Percentiles rank a stretch among this genome's conserved stretches.
phyloP scores from a whole-genome alignment of 352 stramenopile species.

The Globisporangium paroecandrum region DNA sequence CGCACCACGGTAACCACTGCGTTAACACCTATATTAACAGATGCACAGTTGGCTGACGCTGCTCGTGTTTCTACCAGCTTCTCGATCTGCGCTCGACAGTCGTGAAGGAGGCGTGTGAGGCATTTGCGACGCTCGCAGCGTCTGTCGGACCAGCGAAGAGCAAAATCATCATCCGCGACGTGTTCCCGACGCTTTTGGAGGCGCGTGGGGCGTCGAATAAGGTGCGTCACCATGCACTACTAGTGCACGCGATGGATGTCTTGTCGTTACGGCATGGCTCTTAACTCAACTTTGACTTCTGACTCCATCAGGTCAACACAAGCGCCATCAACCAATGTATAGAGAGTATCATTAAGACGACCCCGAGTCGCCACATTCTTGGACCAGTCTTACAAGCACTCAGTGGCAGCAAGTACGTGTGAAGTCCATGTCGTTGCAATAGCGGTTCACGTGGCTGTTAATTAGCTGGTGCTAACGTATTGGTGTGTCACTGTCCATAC shows the following conservation, averaged over 20 bases:
- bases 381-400: constrained; percentile 41
- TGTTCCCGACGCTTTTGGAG: constrained; percentile 61
- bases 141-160: constrained; percentile 34
- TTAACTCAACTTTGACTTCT: not conserved
- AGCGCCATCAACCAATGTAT: constrained; percentile 51
- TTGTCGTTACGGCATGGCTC: not conserved
- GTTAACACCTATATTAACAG: no score
- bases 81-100: constrained; percentile 56
- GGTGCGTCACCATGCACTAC: no score
- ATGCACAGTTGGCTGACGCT: not conserved
- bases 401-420: constrained; percentile 46
- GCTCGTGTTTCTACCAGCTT: constrained; percentile 17
- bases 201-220: constrained; percentile 53
- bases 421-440: no score
- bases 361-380: constrained; percentile 47
- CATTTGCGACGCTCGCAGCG: constrained; percentile 37
- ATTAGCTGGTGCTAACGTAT: not conserved
- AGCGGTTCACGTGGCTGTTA: not conserved
- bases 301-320: constrained; percentile 35
- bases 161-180: constrained; percentile 54
- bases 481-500: not conserved
- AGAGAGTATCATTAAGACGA: constrained; percentile 37
- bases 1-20: constrained; percentile 32
- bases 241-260: no score
- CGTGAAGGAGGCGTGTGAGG: constrained; percentile 57